Base-by-base conservation (phyloP, 192 early-diverging fungal genomes). In the Podila epigama region DNA sequence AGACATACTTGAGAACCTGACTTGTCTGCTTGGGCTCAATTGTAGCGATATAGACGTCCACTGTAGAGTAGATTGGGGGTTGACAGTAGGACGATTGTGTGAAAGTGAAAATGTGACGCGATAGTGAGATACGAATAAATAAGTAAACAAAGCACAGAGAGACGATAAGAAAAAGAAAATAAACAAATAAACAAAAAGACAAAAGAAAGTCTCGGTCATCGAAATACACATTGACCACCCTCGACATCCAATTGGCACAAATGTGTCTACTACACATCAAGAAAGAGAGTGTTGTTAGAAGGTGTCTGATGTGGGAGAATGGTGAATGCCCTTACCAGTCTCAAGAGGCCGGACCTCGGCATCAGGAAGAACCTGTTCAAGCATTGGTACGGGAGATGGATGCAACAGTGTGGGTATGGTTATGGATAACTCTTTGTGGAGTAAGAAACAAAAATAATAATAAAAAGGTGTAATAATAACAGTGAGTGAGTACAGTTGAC, bases 311-410 rank as follows among this genome's bases (percentile, higher is more conserved):
- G n/a, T n/a, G n/a, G n/a, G n/a, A n/a, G n/a, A n/a, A n/a, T n/a
- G n/a, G n/a, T n/a, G n/a, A n/a, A n/a, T n/a, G n/a, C n/a, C n/a
- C 25, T 25, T 44, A 51, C 73, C 73, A 36, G 80, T 82, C 54
- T 81, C 81, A 7, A 85, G 66, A 11, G 62, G 33, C 12, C 84
- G 39, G 5, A 64, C 60, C 53, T 83, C 75, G 65, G 80, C 82
- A 51, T 83, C 82, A 12, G 84, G 67, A 27, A 82, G 53, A 28
- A 87, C 81, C 34, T 83, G 80, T 13, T 52, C 51, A 15, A 86
- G 75, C n/a, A 67, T 75, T 25, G 34, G 20, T 22, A 0, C n/a
- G 15, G 12, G 12, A 20, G 44, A 10, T 48, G 44, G 13, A 3
- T 48, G 44, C 5, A 48, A 8, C 18, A 44, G 15, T 18, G 44